Base-by-base conservation (phyloP, 2,329 filamentous ascomycete species). In the Sclerotinia glacialis region DNA sequence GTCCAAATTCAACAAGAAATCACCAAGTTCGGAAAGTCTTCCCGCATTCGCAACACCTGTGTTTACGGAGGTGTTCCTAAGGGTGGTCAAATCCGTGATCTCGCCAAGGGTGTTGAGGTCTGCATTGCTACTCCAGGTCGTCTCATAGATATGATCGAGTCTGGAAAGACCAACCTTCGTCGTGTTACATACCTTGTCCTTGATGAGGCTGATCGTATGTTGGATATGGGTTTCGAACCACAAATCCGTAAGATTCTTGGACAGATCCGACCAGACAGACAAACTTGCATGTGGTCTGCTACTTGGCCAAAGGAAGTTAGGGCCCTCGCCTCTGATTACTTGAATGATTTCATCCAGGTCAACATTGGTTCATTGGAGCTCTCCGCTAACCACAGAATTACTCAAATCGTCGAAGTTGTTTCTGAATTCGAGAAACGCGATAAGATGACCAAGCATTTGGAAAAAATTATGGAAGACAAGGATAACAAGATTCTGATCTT, bases 151-250 rank as follows among this genome's bases (percentile, higher is more conserved):
- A 97, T 98, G 92, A 87, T 99, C 42, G 95, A 98, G 81, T 92
- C 92, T 73, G 94, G 93, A 79, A 96, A 96, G 85, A 99, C 95
- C 75, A 98, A 99, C 83, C 87, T 99, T 71, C 94, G 94, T 72
- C 93, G 95, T 79, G 93, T 98, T 70, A 99, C 95, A 66, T 99
- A 99, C 82, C 85, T 99, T 67, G 95, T 98, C 73, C 93, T 99
- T 71, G 95, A 99, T 76, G 95, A 99, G 83, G 95, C 95, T 78
- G 95, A 99, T 82, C 94, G 95, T 77, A 99, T 99, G 95, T 85
- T 99, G 78, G 95, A 99, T 83, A 99, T 99, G 95, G 95, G 95
- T 87, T 98, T 99, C 82, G 95, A 99, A 83, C 95, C 95, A 72
- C 95, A 98, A 80, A 98, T 99, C 76, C 92, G 95, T 83, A 98